Conservation (phyloP, 805 yeast genomes). For the Wickerhamomyces bisporus region DNA sequence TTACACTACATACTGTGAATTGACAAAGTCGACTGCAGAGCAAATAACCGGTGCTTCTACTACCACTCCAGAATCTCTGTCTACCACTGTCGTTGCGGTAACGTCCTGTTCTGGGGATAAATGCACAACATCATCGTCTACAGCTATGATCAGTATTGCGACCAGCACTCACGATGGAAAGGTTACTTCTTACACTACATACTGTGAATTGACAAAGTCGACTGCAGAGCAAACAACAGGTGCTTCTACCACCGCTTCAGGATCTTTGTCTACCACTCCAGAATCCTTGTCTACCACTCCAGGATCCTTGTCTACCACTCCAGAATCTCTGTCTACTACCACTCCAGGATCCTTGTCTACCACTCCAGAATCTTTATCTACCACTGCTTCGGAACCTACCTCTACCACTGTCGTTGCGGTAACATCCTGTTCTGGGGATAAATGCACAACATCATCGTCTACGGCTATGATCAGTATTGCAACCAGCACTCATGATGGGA, state of each 20-base stretch:
- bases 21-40: conserved; percentile 17
- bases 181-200: conserved; percentile 3
- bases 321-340: conserved; percentile 11
- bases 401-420: not conserved
- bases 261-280: conserved; percentile 10
- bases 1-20: conserved; percentile 9
- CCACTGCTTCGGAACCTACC: conserved; percentile 2
- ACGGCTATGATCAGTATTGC: conserved; percentile 16
- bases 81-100: not conserved
- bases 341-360: conserved; percentile 6
- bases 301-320: conserved; percentile 4
- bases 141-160: conserved; percentile 16
- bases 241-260: not conserved
- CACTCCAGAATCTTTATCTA: conserved; percentile 7
- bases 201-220: conserved; percentile 14
- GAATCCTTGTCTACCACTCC: conserved; percentile 5
- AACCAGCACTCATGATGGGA: conserved; percentile 21
- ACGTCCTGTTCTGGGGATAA: conserved; percentile 9
- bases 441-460: conserved; percentile 22
- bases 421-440: conserved; percentile 10
- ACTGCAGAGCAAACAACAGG: conserved; percentile 14
- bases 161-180: conserved; percentile 21
- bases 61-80: not conserved
- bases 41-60: not conserved
- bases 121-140: conserved; percentile 22